These are phyloP conservation scores for Backusella tarrabulga DNA, from an alignment of 192 early-diverging fungal genomes.

Conservation along the genomic window DNA sequence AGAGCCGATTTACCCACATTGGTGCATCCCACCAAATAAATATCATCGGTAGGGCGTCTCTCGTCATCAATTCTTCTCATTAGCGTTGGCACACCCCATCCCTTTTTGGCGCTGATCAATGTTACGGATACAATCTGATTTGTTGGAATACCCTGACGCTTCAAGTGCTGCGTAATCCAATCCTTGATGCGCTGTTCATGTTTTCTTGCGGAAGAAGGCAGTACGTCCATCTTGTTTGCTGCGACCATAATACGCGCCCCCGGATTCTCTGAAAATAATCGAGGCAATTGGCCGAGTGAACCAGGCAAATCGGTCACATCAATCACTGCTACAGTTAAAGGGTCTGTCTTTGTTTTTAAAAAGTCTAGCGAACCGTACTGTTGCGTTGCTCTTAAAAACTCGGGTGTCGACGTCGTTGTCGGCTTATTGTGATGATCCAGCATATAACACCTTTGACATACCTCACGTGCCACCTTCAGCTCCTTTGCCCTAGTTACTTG, in stretches of 20 bases:
- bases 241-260: constrained; percentile 53
- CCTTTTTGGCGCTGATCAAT: constrained; percentile 61
- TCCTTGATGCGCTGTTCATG: constrained; percentile 51
- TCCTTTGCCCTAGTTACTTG: not conserved
- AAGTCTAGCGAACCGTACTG: constrained; percentile 53
- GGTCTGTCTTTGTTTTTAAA: constrained; percentile 48
- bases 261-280: constrained; percentile 37
- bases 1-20: constrained; percentile 82
- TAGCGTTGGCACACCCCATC: constrained; percentile 51
- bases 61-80: constrained; percentile 41
- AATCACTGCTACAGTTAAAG: constrained; percentile 57
- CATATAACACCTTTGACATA: constrained; percentile 70
- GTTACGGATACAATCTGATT: constrained; percentile 39
- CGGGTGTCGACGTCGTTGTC: constrained; percentile 2
- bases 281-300: constrained; percentile 49
- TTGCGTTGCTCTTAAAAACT: constrained; percentile 42
- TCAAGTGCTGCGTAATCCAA: constrained; percentile 50
- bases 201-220: constrained; percentile 48
- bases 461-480: constrained; percentile 29
- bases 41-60: constrained; percentile 45
- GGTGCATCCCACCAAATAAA: constrained; percentile 71
- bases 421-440: constrained; percentile 55
- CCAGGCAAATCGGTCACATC: constrained; percentile 72
- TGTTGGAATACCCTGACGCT: constrained; percentile 35
- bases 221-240: constrained; percentile 71